A percentile compares a stretch with the other conserved stretches of the same genome.
Conservation (phyloP, 768 basidiomycete species). For the Pleurotus salmoneostramineus region DNA sequence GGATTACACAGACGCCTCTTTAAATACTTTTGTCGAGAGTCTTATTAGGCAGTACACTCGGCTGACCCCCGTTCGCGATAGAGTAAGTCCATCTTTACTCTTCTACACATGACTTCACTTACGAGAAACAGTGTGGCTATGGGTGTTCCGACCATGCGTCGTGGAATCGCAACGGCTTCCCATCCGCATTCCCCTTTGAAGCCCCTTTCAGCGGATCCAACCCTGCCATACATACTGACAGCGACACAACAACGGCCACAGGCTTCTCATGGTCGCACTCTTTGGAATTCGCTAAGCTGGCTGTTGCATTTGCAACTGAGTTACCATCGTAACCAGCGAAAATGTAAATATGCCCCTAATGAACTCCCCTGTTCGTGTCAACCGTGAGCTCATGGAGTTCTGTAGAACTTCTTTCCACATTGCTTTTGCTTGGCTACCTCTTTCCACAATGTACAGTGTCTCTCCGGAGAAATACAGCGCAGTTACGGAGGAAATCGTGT, state of each 20-base stretch:
- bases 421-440: too few relatives aligned
- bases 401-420: too few relatives aligned
- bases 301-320: slow-evolving; percentile 51
- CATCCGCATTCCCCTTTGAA: slow-evolving; percentile 36
- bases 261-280: slow-evolving; percentile 40
- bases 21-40: slow-evolving; percentile 42
- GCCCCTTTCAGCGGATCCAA: slow-evolving; percentile 17
- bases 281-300: slow-evolving; percentile 57
- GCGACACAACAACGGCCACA: slow-evolving; percentile 29
- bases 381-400: too few relatives aligned
- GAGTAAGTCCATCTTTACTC: slow-evolving; percentile 21
- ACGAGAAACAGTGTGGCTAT: slow-evolving; percentile 22
- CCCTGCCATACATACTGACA: slow-evolving; percentile 18
- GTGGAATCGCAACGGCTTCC: slow-evolving; percentile 39
- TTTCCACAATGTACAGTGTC: too few relatives aligned
- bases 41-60: slow-evolving; percentile 31
- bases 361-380: too few relatives aligned
- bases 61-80: slow-evolving; percentile 32
- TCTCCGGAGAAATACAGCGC: background rate
- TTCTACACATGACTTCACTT: background rate
- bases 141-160: slow-evolving; percentile 31
- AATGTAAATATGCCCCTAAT: too few relatives aligned
- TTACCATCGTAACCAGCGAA: slow-evolving; percentile 19
- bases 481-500: background rate
- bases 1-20: slow-evolving; percentile 32